Base-by-base conservation (phyloP, 441 rosid genomes). In the Populus trichocarpa region DNA sequence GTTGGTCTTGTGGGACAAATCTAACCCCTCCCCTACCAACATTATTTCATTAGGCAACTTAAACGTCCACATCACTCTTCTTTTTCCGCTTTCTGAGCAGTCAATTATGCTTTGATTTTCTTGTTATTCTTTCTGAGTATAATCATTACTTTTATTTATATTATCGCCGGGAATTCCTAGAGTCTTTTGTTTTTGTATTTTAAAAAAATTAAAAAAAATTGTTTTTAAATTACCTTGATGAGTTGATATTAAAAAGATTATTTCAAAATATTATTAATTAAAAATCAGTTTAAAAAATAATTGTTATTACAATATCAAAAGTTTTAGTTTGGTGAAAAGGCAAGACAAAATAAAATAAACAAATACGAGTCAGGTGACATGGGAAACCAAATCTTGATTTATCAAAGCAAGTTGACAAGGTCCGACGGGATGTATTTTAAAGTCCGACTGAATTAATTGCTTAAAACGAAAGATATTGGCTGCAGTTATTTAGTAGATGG, bases 41-140 rank as follows among this genome's bases (percentile, higher is more conserved):
- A 66, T 69, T 8, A 75, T 64, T 69, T 73, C 80, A 76, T 69
- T 35, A 67, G 67, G 64, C 70, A 67, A 23, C 72, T 38, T 66
- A 66, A 53, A 53, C n/a, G 72, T 25, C 66, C 9, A 69, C 3
- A 23, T 13, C 33, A 46, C 67, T 71, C 13, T 72, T 66, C 53
- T 18, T 65, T 33, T 22, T 28, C 76, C 40, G 72, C 75, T 75
- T 78, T 72, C 69, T 69, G 25, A 28, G 81, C 77, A 72, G 81
- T 71, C 77, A 78, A 78, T 72, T 65, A 35, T 78, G 80, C 66
- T 69, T 75, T 76, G 53, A 73, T 76, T 72, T 67, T 23, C 76
- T 68, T 75, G 40, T 23, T 69, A 10, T 40, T 23, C 10, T 76
- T 69, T 68, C 14, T 7, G 5, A 57, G 18, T 33, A 69, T 74